Evolutionary conservation across 768 basidiomycete genomes (phyloP), one percentile per base, ranked within the genome.

Genomic region (Floccularia luteovirens): DNA sequence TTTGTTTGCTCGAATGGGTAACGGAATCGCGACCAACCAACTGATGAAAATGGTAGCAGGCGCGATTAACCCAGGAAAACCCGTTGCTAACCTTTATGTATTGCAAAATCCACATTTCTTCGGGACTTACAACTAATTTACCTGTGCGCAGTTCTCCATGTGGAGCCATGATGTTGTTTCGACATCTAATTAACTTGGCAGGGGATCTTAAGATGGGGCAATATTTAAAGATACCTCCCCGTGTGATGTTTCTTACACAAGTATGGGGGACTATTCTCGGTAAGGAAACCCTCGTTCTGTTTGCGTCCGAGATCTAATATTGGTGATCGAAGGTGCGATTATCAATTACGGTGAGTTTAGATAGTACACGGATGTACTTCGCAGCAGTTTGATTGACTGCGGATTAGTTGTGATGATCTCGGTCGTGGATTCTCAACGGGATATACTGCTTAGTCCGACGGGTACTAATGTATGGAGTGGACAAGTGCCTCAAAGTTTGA

Each of bases 121-220:
- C n/a, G 22, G 37, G 12, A 40, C 36, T 16, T 11, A 21, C 30
- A 24, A 28, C 31, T 21, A 16, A 31, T 23, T 24, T 19, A 20
- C 28, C 27, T n/a, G 10, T 8, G 14, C 8, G 14, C 14, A 79
- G 76, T 80, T 80, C 57, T 70, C 75, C 0, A 79, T 77, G 75
- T 79, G 78, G 77, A 77, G 75, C 49, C 75, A 79, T 46, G 75
- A 77, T 46, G 70, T 77, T 36, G 62, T 82, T 25, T 58, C 64
- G 12, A 77, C 68, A 23, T 78, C 74, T 0, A n/a, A 69, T 79
- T 36, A 50, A 49, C 24, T 61, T 79, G 10, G 74, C 76, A 1
- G 61, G 63, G 25, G 78, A 82, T 52, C 60, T 87, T 44, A 90
- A 89, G 60, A 71, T 86, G 48, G 83, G 79, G 16, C 79, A 85